Conservation (phyloP, 1,139 yeast genomes). For the Kodamaea fungicola region DNA sequence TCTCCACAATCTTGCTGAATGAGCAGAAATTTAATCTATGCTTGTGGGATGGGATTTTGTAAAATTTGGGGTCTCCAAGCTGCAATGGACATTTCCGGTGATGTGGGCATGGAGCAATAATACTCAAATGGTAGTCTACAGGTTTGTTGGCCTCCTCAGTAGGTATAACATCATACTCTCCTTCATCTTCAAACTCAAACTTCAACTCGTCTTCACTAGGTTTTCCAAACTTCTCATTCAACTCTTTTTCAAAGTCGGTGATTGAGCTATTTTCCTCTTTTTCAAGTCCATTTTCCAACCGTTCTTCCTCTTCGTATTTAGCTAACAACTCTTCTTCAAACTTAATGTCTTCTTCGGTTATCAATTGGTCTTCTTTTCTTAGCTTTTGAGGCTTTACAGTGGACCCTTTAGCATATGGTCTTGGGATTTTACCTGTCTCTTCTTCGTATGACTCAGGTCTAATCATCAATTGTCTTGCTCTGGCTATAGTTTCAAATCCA, state of each 20-base stretch:
- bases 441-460: constrained; percentile 68
- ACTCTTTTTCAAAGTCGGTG: constrained; percentile 31
- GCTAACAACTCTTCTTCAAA: constrained; percentile 31
- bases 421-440: constrained; percentile 64
- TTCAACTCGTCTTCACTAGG: constrained; percentile 43
- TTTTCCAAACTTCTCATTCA: constrained; percentile 39
- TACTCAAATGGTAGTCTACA: constrained; percentile 52
- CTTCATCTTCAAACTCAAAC: constrained; percentile 45
- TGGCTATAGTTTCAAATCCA: constrained; percentile 84
- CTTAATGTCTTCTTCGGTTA: constrained; percentile 31
- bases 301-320: constrained; percentile 20
- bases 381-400: constrained; percentile 38
- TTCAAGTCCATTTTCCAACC: neutral
- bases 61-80: constrained; percentile 66
- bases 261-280: constrained; percentile 15
- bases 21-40: constrained; percentile 70
- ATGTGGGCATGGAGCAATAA: constrained; percentile 90
- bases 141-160: constrained; percentile 18
- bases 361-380: constrained; percentile 34
- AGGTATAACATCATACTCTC: constrained; percentile 36
- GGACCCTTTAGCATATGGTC: constrained; percentile 63
- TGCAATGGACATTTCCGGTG: constrained; percentile 87
- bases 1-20: constrained; percentile 64
- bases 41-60: constrained; percentile 58
- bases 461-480: constrained; percentile 85